A percentile compares a stretch with the other conserved stretches of the same genome.
Evolutionary conservation across 805 yeast species (phyloP).

Genomic region (Peterozyma toletana): DNA sequence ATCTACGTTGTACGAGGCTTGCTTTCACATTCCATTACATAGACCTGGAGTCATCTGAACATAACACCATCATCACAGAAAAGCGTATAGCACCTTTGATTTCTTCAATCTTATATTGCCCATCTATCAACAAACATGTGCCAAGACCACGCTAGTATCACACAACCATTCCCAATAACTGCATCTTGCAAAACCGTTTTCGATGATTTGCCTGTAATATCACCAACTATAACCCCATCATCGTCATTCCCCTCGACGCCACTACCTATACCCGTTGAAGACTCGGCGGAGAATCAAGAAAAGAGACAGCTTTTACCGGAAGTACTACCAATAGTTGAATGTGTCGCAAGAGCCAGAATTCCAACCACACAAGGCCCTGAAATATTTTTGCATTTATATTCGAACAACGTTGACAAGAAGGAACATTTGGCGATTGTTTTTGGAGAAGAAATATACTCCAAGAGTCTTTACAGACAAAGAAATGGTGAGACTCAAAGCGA

Average conservation of each 20-base stretch:
- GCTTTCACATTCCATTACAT: too few relatives aligned
- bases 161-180: too few relatives aligned
- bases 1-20: too few relatives aligned
- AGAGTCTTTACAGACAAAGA: constrained; percentile 55
- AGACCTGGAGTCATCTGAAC: too few relatives aligned
- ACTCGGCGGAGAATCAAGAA: constrained; percentile 9
- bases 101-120: too few relatives aligned
- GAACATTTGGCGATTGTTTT: constrained; percentile 97
- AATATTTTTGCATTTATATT: constrained; percentile 82
- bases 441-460: constrained; percentile 84
- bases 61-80: too few relatives aligned
- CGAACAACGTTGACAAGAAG: constrained; percentile 79
- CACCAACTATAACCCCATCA: constrained; percentile 30
- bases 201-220: constrained; percentile 28
- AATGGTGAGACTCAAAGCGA: constrained; percentile 79
- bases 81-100: too few relatives aligned
- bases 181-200: constrained; percentile 13
- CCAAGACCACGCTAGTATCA: too few relatives aligned
- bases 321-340: constrained; percentile 66
- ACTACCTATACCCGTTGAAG: constrained; percentile 11
- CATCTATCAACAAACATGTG: too few relatives aligned
- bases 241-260: constrained; percentile 18
- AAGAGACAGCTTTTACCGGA: constrained; percentile 40
- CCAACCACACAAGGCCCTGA: constrained; percentile 96
- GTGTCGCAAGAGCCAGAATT: constrained; percentile 91